These are phyloP conservation scores for Crassisporium funariophilum DNA, from an alignment of 768 basidiomycete genomes.

Conservation along the genomic window DNA sequence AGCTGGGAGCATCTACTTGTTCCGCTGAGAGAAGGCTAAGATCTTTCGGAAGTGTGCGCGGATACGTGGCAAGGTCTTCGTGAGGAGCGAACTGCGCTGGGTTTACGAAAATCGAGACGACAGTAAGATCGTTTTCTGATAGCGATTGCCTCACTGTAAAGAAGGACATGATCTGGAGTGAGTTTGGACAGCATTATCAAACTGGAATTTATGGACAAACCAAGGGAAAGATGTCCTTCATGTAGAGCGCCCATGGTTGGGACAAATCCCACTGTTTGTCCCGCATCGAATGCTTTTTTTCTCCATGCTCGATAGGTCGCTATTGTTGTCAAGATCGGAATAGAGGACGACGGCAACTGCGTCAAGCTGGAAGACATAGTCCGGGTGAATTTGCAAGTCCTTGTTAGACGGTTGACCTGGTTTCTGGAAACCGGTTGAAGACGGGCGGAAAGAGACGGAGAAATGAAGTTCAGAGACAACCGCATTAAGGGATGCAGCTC, in stretches of 20 bases:
- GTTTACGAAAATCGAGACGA: conserved; percentile 97
- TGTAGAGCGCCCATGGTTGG: conserved; percentile 98
- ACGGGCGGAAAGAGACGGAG: not conserved
- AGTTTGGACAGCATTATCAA: not conserved
- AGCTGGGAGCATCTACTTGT: not conserved
- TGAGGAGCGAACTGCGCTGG: conserved; percentile 96
- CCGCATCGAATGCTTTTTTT: conserved; percentile 52
- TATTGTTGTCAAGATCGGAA: conserved; percentile 61
- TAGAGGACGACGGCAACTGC: conserved; percentile 35
- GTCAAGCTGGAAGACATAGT: conserved; percentile 15
- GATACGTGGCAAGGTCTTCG: conserved; percentile 91
- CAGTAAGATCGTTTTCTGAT: conserved; percentile 77
- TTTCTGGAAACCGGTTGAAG: not conserved
- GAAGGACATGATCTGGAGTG: not conserved
- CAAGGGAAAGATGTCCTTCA: conserved; percentile 88
- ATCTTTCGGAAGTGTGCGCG: conserved; percentile 81
- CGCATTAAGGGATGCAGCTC: not conserved
- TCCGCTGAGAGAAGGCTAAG: conserved; percentile 58
- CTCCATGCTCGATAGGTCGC: conserved; percentile 76
- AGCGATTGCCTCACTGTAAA: conserved; percentile 75
- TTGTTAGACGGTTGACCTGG: not conserved
- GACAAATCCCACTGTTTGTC: conserved; percentile 86
- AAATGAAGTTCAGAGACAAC: not conserved
- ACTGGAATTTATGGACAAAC: conserved; percentile 46
- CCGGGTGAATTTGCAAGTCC: conserved; percentile 2